These are phyloP conservation scores for Phyllosticta citriasiana DNA, from an alignment of 2,329 filamentous ascomycete species.

Conservation along the genomic window DNA sequence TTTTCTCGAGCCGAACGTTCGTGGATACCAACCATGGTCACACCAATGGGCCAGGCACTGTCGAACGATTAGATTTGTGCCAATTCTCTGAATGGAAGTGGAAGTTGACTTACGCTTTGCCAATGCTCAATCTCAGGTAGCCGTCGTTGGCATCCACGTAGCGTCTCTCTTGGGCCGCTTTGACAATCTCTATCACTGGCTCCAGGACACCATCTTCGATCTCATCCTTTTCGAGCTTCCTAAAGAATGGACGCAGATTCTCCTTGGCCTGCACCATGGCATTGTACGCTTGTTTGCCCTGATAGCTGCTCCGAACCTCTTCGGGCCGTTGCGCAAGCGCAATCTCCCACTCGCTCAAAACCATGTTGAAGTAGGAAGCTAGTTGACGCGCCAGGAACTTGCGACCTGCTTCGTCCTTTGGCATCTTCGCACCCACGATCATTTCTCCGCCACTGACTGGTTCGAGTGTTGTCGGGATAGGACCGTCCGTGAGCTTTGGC, in stretches of 20 bases:
- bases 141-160: slow-evolving; percentile 97
- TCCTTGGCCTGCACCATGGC: slow-evolving; percentile 81
- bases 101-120: slow-evolving; percentile 54
- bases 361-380: slow-evolving; percentile 91
- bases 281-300: slow-evolving; percentile 70
- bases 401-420: slow-evolving; percentile 54
- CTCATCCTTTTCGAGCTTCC: slow-evolving; percentile 73
- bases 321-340: slow-evolving; percentile 55
- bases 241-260: slow-evolving; percentile 83
- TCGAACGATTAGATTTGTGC: neutral
- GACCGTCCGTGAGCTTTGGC: slow-evolving; percentile 54
- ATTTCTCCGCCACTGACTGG: slow-evolving; percentile 79
- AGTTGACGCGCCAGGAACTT: slow-evolving; percentile 76
- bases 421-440: slow-evolving; percentile 60
- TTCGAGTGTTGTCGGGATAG: slow-evolving; percentile 76
- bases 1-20: slow-evolving; percentile 94
- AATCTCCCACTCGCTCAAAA: slow-evolving; percentile 77
- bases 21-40: slow-evolving; percentile 99
- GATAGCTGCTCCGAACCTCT: slow-evolving; percentile 58
- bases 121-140: slow-evolving; percentile 85
- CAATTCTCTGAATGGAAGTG: neutral
- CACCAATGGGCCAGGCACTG: slow-evolving; percentile 91
- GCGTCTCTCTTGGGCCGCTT: slow-evolving; percentile 76
- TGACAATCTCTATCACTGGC: slow-evolving; percentile 83
- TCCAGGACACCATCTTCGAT: slow-evolving; percentile 69